A percentile compares a stretch with the other conserved stretches of the same genome.
These are phyloP conservation scores for Blepharisma stoltei DNA, from an alignment of 73 alveolate species.

Conservation along the genomic window DNA sequence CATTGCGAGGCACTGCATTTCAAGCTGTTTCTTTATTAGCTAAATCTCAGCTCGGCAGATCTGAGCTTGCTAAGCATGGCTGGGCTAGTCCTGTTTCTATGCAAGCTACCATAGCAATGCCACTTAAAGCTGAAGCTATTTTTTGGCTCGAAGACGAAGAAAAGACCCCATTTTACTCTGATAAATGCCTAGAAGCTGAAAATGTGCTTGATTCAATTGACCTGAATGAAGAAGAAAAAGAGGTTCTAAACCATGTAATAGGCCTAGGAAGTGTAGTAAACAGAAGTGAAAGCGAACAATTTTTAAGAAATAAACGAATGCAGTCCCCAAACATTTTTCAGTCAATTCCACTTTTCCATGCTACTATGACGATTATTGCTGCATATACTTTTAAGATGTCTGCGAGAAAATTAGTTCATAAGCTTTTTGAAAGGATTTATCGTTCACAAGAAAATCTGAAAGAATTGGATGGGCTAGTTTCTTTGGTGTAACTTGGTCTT, in stretches of 20 bases:
- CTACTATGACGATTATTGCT: background rate
- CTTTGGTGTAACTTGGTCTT: too few species aligned
- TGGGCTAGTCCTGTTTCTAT: background rate
- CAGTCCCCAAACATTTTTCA: background rate
- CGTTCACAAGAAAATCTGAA: background rate
- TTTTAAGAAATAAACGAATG: conserved; percentile 8
- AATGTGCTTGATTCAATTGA: background rate
- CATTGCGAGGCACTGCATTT: conserved; percentile 27
- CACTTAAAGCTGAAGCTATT: background rate
- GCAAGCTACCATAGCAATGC: conserved; percentile 17
- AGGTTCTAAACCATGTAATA: background rate
- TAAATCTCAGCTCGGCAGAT: conserved; percentile 4
- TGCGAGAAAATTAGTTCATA: background rate
- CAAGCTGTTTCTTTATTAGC: conserved; percentile 21
- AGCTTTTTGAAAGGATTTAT: conserved; percentile 17
- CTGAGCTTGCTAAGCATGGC: conserved; percentile 13
- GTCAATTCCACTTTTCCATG: conserved; percentile 13
- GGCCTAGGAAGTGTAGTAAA: conserved; percentile 6
- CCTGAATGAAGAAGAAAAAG: conserved; percentile 32
- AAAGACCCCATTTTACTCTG: background rate
- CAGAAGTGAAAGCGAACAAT: conserved; percentile 15
- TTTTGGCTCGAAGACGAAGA: conserved; percentile 1
- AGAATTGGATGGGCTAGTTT: background rate
- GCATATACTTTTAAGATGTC: background rate
- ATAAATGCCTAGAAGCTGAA: background rate